Base-by-base conservation (phyloP, 148 eudicot genomes). In the Diospyros kaki region DNA sequence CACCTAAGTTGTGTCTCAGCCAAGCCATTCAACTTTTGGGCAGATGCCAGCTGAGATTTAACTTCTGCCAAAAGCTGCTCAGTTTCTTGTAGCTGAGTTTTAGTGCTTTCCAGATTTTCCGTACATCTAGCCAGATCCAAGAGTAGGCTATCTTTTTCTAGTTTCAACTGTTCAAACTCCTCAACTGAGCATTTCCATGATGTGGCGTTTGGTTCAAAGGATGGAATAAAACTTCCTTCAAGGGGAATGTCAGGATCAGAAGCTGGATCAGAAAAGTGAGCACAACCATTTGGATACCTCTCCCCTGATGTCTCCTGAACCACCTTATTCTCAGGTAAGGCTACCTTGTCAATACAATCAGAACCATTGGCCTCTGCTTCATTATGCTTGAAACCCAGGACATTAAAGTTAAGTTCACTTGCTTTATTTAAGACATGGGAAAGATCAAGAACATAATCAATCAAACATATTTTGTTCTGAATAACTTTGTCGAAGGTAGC, bases 1-100 rank as follows among this genome's bases (percentile, higher is more conserved):
- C 99, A 95, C 81, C 92, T 95, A 62, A 95, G 90, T 76, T 95
- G 99, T 75, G 99, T 95, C 82, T 95, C 99, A 39, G 93, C 90
- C 83, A 92, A 86, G 75, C 97, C 79, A 72, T 95, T 92, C 77
- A 76, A 77, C 72, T 84, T 92, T 66, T 86, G 89, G 64, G 93
- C 88, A 76, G 94, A 83, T 13, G 87, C 68, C 64, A 95, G 78
- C 66, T 93, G 90, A 75, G 89, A 83, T 76, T 87, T 89, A 69
- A 88, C 90, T 79, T 89, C 99, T 55, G 78, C 84, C 60, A 92
- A 75, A 75, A 81, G 81, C 71, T 78, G 85, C 82, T 92, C 97
- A 9, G 87, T 87, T 79, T 88, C 98, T 61, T 63, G 74, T 43
- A 95, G 82, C 84, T 85, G 86, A 68, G 84, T 81, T 82, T 83